Evolutionary conservation across 2,329 filamentous ascomycete species (phyloP), one percentile per base, ranked within the genome.

Genomic region (Metarhizium humberi): DNA sequence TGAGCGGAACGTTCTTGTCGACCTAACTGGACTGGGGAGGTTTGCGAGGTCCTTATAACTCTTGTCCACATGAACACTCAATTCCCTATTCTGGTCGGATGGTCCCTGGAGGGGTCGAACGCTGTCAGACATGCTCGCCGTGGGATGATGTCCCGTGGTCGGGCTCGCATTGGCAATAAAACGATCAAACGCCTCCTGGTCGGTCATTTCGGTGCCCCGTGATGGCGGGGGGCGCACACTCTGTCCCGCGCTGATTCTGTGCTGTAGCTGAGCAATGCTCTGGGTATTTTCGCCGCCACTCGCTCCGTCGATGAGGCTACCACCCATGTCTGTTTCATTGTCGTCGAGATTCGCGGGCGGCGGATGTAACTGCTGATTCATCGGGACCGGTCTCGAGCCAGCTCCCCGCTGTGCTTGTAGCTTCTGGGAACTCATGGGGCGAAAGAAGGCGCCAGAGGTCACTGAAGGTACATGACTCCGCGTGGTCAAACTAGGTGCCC

Each of bases 381-480:
- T 68, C 25, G 72, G 75, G 14, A 69, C 62, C 6, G 77, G 74
- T 25, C 78, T 73, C 42, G 74, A 66, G 8, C 71, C 79, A 60
- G 86, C 82, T 59, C 66, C 85, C 69, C 92, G 80, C 71, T 97
- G 94, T 54, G 91, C 91, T 72, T 97, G 92, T 52, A 97, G 77
- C 68, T 90, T 87, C 69, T 96, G 91, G 29, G 92, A 95, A 73
- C 92, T 97, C 90, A 99, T 95, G 43, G 94, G 94, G 25, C 87
- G 87, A 67, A 95, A 96, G 74, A 99, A 97, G 54, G 90, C 92
- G 66, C 92, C 88, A 16, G 90, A 91, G 3, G 90, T 87, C 53
- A 99, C 75, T 2, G 88, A 91, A 1, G 94, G 92, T 20, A 95
- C 91, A 76, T 99, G 94, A 46, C 89, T 94, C 65, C 86, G 82